Conservation (phyloP, 2,329 filamentous ascomycete species). For the Colletotrichum ledebouriae region DNA sequence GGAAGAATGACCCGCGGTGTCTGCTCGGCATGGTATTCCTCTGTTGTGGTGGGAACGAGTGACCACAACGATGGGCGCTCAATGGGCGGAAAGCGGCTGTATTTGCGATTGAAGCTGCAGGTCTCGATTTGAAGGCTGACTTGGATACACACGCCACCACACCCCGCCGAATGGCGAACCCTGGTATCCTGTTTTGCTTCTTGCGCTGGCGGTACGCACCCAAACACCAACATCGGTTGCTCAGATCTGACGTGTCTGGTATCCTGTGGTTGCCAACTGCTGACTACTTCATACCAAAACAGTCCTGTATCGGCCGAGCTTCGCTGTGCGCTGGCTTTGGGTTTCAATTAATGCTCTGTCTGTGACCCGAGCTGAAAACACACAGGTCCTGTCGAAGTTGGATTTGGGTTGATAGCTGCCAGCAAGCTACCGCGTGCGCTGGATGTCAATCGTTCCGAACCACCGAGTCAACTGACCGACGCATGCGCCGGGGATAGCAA, state of each 20-base stretch:
- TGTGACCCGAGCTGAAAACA: not conserved
- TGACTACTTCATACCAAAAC: not conserved
- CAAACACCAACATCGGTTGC: constrained; percentile 25
- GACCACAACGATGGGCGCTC: constrained; percentile 16
- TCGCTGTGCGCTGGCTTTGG: constrained; percentile 8
- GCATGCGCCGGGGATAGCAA: not conserved
- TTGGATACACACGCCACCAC: constrained; percentile 38
- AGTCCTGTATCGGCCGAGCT: not conserved
- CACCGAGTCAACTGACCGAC: constrained; percentile 6
- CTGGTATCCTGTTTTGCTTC: constrained; percentile 8
- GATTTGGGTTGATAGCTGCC: constrained; percentile 1
- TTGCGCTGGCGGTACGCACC: constrained; percentile 36
- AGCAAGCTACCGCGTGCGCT: not conserved
- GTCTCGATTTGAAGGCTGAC: constrained; percentile 40
- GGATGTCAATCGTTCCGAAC: not conserved
- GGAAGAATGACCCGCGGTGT: constrained; percentile 9
- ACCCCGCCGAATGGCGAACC: not conserved
- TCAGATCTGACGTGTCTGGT: constrained; percentile 39
- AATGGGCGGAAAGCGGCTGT: constrained; percentile 38
- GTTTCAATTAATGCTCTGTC: not conserved
- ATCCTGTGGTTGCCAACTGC: constrained; percentile 11
- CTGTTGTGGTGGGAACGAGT: constrained; percentile 24
- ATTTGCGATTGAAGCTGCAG: constrained; percentile 42
- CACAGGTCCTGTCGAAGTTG: not conserved
- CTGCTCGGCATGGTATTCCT: constrained; percentile 16